These are phyloP conservation scores for Lachnellula arida DNA, from an alignment of 2,329 filamentous ascomycete species.

Conservation along the genomic window DNA sequence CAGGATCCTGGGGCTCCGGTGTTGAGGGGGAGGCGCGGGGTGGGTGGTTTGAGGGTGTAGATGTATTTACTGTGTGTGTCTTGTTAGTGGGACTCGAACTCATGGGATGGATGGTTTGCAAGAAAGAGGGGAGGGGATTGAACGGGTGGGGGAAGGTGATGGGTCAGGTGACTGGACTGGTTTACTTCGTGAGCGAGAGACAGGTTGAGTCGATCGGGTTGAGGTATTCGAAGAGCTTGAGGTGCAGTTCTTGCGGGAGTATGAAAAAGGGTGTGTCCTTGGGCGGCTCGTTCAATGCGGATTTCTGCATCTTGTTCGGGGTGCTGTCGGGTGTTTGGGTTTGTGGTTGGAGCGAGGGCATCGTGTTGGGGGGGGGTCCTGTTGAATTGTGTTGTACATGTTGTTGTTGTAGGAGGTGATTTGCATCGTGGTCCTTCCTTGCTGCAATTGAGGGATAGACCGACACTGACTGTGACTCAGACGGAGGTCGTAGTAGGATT, in stretches of 20 bases:
- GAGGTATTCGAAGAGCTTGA: slow-evolving; percentile 16
- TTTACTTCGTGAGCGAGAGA: slow-evolving; percentile 16
- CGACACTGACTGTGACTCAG: background rate
- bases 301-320: background rate
- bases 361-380: background rate
- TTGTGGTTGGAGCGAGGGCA: background rate
- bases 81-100: background rate
- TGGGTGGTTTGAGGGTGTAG: slow-evolving; percentile 10
- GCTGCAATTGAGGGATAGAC: no score
- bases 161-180: background rate
- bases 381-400: background rate
- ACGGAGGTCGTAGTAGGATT: background rate
- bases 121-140: background rate
- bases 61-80: slow-evolving; percentile 18
- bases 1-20: slow-evolving; percentile 17
- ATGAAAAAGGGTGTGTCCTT: slow-evolving; percentile 7
- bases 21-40: background rate
- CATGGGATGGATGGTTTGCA: no score
- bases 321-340: background rate
- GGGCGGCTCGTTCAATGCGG: slow-evolving; percentile 2
- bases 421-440: background rate
- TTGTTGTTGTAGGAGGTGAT: background rate
- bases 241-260: slow-evolving; percentile 17
- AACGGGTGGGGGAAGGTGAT: background rate
- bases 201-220: slow-evolving; percentile 17